Percentiles rank a stretch among this genome's conserved stretches.
Evolutionary conservation across 208 protist species (phyloP).

Genomic region (Blechomonas ayalai): DNA sequence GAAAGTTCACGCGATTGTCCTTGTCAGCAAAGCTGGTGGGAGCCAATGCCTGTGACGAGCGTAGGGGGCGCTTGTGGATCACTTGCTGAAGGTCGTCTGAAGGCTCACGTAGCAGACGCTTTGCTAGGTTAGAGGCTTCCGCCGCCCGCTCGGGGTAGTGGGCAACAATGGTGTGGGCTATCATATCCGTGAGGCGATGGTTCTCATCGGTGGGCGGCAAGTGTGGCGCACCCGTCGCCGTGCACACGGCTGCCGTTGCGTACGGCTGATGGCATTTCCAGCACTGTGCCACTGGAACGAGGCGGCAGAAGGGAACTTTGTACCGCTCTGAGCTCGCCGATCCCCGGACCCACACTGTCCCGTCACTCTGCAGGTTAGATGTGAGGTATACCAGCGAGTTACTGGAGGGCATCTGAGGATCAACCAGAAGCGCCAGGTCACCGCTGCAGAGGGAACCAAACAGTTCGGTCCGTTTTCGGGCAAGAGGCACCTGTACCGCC

Average conservation of each 20-base stretch:
- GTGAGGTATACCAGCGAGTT: slow-evolving; percentile 21
- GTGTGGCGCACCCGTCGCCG: slow-evolving; percentile 14
- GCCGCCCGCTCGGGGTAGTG: background rate
- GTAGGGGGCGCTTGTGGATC: background rate
- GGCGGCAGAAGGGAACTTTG: slow-evolving; percentile 18
- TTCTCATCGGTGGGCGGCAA: slow-evolving; percentile 21
- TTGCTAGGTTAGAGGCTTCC: slow-evolving; percentile 11
- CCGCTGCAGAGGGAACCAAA: slow-evolving; percentile 15
- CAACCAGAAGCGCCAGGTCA: slow-evolving; percentile 32
- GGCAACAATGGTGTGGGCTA: slow-evolving; percentile 20
- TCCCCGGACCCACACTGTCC: slow-evolving; percentile 17
- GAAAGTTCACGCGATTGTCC: slow-evolving; percentile 11
- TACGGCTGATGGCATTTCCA: slow-evolving; percentile 25
- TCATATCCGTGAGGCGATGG: slow-evolving; percentile 14
- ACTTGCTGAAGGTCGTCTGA: too few relatives aligned
- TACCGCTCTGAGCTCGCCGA: slow-evolving; percentile 8
- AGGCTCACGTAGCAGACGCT: background rate
- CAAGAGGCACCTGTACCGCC: slow-evolving; percentile 29
- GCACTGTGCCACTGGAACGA: slow-evolving; percentile 45
- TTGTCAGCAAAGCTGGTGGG: background rate
- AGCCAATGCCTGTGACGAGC: background rate
- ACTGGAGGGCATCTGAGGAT: slow-evolving; percentile 8
- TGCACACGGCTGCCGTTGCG: slow-evolving; percentile 15
- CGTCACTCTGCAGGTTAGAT: slow-evolving; percentile 14
- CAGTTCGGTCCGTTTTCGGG: slow-evolving; percentile 1